These are phyloP conservation scores for Trametes villosa DNA, from an alignment of 768 basidiomycete genomes.

Conservation along the genomic window DNA sequence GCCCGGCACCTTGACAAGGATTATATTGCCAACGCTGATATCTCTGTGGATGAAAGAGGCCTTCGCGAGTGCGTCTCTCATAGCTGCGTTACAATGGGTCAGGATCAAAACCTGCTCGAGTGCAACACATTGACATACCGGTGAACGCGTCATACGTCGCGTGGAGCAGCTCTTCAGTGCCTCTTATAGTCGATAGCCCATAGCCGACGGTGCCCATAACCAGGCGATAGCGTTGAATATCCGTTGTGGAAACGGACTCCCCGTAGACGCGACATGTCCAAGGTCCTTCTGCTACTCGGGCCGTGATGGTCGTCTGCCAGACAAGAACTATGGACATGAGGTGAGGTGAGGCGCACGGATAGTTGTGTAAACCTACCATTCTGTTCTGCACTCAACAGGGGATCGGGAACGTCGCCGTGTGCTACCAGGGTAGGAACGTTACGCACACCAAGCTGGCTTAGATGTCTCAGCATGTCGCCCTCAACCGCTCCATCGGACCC, in stretches of 20 bases:
- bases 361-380: no score
- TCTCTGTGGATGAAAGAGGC: constrained; percentile 1
- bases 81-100: not conserved
- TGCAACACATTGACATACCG: not conserved
- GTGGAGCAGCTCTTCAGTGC: constrained; percentile 11
- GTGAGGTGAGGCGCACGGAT: no score
- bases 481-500: not conserved
- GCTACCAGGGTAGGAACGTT: not conserved
- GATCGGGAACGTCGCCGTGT: constrained; percentile 2
- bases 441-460: not conserved
- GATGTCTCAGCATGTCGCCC: not conserved
- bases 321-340: not conserved
- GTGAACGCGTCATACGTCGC: not conserved
- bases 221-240: constrained; percentile 8
- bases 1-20: not conserved
- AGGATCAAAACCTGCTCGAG: not conserved
- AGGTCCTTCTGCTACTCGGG: not conserved
- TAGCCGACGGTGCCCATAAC: constrained; percentile 4
- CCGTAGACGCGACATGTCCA: not conserved
- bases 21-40: constrained; percentile 9
- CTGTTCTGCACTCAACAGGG: no score
- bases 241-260: not conserved
- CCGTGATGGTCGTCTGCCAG: not conserved
- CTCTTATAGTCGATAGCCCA: not conserved
- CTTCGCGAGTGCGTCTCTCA: constrained; percentile 1